Base-by-base conservation (phyloP, 441 rosid genomes). In the Viola pubescens region DNA sequence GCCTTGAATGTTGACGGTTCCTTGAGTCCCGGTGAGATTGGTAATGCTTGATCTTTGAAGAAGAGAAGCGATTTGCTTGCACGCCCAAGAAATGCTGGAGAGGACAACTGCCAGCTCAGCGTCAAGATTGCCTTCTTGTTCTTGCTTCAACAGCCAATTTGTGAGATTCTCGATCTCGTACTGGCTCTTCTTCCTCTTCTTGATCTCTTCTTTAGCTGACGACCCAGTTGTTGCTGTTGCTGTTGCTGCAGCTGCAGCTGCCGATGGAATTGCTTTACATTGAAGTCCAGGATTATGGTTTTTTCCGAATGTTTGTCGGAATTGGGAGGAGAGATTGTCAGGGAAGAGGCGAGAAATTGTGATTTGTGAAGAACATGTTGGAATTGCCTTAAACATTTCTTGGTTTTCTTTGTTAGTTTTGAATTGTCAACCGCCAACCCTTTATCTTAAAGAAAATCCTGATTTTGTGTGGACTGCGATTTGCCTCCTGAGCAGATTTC, bases 1-100 rank as follows among this genome's bases (percentile, higher is more conserved):
- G 41, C 79, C 73, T 59, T 75, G 79, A 54, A 70, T 11, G 58
- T 75, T 75, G 50, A 70, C 58, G 54, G 79, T 71, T 19, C 75
- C 79, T 14, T 75, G 73, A 19, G 52, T 67, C 5, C 75, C 73
- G 12, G 70, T 67, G 68, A 75, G 73, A 49, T 67, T 46, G 51
- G 61, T 53, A 51, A 75, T 70, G 65, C 73, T 64, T 1, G 75
- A 63, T 44, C 73, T 58, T 59, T 70, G 79, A 12, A 75, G 72
- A 44, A 75, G 67, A 2, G 79, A 70, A 2, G 70, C 70, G 16
- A 70, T 75, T 65, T 70, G 75, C 45, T 75, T 75, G 58, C 75
- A 75, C 0, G 73, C 79, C 37, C 43, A 42, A 5, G 75, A 70
- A 60, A 70, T 67, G 73, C 75, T 71, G 10, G 73, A 67, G 61